Evolutionary conservation across 2,329 filamentous ascomycete species (phyloP).

Genomic region (Septoria linicola): DNA sequence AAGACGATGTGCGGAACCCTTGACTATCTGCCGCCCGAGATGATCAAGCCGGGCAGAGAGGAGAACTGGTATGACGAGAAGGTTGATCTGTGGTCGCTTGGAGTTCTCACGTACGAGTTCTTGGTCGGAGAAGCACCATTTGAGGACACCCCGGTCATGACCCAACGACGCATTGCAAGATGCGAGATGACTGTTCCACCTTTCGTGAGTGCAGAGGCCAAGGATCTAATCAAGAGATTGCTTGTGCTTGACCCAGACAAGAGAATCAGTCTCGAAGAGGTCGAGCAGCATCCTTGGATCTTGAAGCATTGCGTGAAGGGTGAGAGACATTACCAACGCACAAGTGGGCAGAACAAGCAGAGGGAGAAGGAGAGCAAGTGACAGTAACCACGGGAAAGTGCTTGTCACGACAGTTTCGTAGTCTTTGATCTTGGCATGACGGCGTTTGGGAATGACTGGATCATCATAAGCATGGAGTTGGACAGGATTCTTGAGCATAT

Average conservation of each 20-base stretch:
- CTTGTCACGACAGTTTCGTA: too few species aligned
- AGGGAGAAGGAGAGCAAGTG: constrained; percentile 24
- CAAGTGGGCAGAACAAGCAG: constrained; percentile 37
- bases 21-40: constrained; percentile 96
- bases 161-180: constrained; percentile 80
- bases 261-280: constrained; percentile 82
- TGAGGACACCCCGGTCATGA: constrained; percentile 93
- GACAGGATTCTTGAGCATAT: not conserved
- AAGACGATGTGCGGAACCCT: constrained; percentile 96
- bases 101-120: constrained; percentile 95
- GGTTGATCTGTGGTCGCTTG: constrained; percentile 93
- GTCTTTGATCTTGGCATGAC: not conserved
- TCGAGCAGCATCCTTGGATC: constrained; percentile 93
- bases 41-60: constrained; percentile 75
- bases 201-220: constrained; percentile 87
- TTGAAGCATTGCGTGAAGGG: constrained; percentile 80
- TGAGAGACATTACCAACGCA: constrained; percentile 46
- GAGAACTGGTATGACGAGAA: constrained; percentile 94
- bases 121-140: constrained; percentile 94
- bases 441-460: constrained; percentile 3
- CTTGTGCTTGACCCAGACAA: constrained; percentile 93
- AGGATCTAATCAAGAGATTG: constrained; percentile 85
- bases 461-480: constrained; percentile 7
- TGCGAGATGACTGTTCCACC: constrained; percentile 90
- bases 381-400: not conserved